Evolutionary conservation across 2,329 filamentous ascomycete species (phyloP), one percentile per base, ranked within the genome.

Genomic region (Neodidymelliopsis sp.): DNA sequence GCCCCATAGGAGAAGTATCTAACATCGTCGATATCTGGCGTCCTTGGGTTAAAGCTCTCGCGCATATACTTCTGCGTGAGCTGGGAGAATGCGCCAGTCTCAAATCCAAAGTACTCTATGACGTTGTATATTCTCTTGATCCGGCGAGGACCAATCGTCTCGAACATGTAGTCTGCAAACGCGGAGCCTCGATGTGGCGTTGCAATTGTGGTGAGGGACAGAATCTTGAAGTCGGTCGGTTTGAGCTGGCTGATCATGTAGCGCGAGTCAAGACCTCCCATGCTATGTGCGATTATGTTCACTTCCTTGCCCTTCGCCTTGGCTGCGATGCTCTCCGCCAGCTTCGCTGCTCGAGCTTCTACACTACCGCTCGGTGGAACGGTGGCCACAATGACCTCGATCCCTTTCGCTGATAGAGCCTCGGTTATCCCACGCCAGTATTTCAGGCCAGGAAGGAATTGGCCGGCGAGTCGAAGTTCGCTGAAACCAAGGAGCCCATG

Each of bases 201-300:
- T 2, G 84, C 83, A 48, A 87, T 80, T 0, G 84, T 86, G 0
- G 84, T 86, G 57, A 87, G 67, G 0, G 83, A 86, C 27, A 91
- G 79, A 50, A 96, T 89, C 66, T 90, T 90, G 57, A 96, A 90
- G 39, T 86, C 83, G 3, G 75, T 73, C 8, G 82, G 83, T 38
- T 78, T 76, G 16, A 86, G 70, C 30, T 73, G 77, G 50, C 81
- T 84, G 58, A 87, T 84, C 81, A 87, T 85, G 59, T 85, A 85
- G 49, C 84, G 77, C 23, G 84, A 78, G 64, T 87, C 84, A 39
- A 87, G 78, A 7, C 84, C 84, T 43, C 84, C 67, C 78, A 81
- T 80, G 66, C 77, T 80, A 73, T 91, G 88, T 29, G 84, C 84
- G 60, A 87, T 81, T 27, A 87, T 85, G 63, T 87, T 87, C 16